A percentile compares a stretch with the other conserved stretches of the same genome.
Evolutionary conservation across 176 grass and related monocot genomes (phyloP).

Genomic region (Metroxylon sagu): DNA sequence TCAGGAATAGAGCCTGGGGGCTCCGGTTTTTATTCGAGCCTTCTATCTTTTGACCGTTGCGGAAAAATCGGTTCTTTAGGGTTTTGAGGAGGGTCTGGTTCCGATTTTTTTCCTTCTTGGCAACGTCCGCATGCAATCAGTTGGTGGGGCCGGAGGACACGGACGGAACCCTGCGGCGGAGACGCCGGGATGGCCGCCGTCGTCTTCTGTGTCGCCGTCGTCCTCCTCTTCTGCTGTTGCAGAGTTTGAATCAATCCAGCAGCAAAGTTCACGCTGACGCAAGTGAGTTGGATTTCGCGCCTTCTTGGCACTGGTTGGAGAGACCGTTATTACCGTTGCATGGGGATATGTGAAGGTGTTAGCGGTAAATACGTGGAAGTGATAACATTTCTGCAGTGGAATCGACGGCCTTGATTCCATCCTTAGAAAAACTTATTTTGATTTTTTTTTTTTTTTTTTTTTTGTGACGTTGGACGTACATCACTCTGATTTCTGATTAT

Average conservation of each 20-base stretch:
- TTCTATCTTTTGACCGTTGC: too few species aligned
- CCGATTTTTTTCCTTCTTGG: too few species aligned
- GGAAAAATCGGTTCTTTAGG: too few species aligned
- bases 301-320: background rate
- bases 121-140: slow-evolving; percentile 8
- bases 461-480: too few species aligned
- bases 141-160: background rate
- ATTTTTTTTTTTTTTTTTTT: too few species aligned
- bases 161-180: slow-evolving; percentile 15
- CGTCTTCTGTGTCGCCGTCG: slow-evolving; percentile 20
- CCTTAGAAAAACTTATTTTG: too few species aligned
- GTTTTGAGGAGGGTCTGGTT: too few species aligned
- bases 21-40: too few species aligned
- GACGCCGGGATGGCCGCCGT: slow-evolving; percentile 3
- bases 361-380: slow-evolving; percentile 19
- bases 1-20: too few species aligned
- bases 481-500: too few species aligned
- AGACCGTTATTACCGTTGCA: slow-evolving; percentile 10
- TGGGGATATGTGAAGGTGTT: slow-evolving; percentile 18
- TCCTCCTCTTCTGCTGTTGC: slow-evolving; percentile 21
- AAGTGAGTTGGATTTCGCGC: slow-evolving; percentile 25
- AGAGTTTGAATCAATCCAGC: slow-evolving; percentile 34
- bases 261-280: slow-evolving; percentile 28
- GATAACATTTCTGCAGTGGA: background rate
- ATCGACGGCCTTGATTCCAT: too few species aligned